Evolutionary conservation across 2,329 filamentous ascomycete genomes (phyloP), one percentile per base, ranked within the genome.

Genomic region (Trichothecium sympodiale): DNA sequence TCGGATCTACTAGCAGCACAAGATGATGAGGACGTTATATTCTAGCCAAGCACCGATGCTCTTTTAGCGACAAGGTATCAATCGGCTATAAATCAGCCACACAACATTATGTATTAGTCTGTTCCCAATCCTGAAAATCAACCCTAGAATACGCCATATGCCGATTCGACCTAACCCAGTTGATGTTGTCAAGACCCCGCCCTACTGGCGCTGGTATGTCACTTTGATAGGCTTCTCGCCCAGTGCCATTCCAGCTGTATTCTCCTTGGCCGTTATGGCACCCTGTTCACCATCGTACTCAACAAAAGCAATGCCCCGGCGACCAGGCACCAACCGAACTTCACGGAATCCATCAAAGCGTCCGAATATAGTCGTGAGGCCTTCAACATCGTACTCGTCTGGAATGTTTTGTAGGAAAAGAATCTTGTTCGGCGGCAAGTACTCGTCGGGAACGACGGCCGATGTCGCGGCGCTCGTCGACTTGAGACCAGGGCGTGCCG

Each of bases 341-440:
- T 98, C 91, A 54, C 81, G 82, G 67, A 98, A 95, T 17, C 89
- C 89, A 43, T 94, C 84, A 63, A 93, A 98, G 33, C 83, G 79
- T 34, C 78, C 77, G 61, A 96, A 98, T 42, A 96, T 77, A 23
- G 71, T 69, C 0, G 78, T 81, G 37, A 98, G 73, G 17, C 71
- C 74, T 44, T 94, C 87, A 50, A 84, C 77, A 56, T 83, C 83
- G 60, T 83, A 86, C 44, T 86, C 83, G 43, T 89, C 84, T 8
- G 91, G 88, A 26, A 98, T 62, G 50, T 96, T 89, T 64, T 93
- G 86, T 41, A 96, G 67, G 63, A 96, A 94, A 26, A 98, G 73
- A 46, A 87, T 94, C 66, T 94, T 95, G 74, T 96, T 96, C 26
- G 91, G 89, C 4, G 89, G 89, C 4, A 96, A 74, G 59, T 94